Conservation (phyloP, 371 early-diverging fungal genomes). For the Apophysomyces variabilis region DNA sequence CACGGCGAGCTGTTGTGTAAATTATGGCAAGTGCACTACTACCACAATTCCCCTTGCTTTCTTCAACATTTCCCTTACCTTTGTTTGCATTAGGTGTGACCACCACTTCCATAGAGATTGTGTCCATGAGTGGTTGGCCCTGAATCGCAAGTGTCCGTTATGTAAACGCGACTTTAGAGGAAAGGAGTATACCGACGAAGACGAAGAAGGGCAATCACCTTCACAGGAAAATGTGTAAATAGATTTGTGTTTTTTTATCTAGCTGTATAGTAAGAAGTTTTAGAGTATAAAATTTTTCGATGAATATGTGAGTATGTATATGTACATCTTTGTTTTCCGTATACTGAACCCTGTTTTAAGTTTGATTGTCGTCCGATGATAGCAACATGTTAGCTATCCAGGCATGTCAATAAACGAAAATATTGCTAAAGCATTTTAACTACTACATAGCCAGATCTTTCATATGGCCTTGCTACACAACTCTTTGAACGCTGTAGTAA, state of each 20-base stretch:
- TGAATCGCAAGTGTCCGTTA: constrained; percentile 39
- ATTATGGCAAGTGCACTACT: constrained; percentile 37
- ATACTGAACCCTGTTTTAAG: too few relatives aligned
- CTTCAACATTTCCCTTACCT: neutral
- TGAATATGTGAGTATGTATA: neutral
- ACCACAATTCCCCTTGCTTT: too few relatives aligned
- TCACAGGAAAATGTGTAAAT: neutral
- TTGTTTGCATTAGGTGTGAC: constrained; percentile 31
- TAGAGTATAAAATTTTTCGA: neutral
- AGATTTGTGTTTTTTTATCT: neutral
- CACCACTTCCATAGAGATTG: constrained; percentile 46
- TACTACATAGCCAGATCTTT: too few relatives aligned
- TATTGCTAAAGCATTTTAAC: too few relatives aligned
- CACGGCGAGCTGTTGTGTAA: constrained; percentile 59
- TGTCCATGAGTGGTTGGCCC: constrained; percentile 34
- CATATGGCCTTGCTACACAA: too few relatives aligned
- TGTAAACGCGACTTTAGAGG: constrained; percentile 35
- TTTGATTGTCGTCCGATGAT: too few relatives aligned
- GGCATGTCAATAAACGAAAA: too few relatives aligned
- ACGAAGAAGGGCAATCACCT: constrained; percentile 1
- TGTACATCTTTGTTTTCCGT: too few relatives aligned
- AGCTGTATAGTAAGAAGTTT: neutral
- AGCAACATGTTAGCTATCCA: too few relatives aligned
- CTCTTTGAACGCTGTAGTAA: too few relatives aligned
- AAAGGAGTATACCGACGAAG: constrained; percentile 16